phyloP scores from a whole-genome alignment of 345 rosid genomes.

The Salix exigua region DNA sequence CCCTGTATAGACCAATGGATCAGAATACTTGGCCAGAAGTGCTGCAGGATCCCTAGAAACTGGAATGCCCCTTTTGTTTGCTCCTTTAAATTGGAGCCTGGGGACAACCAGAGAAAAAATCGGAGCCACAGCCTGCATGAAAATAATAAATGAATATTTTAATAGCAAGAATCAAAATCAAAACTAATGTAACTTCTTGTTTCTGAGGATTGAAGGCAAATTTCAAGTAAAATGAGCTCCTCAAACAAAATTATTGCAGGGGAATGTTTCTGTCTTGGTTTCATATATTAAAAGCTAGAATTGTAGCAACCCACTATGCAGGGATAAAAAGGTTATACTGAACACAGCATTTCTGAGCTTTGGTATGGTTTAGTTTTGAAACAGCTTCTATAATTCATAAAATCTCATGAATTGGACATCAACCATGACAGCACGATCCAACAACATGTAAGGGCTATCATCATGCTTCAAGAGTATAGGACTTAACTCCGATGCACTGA shows the following conservation, averaged over 20 bases:
- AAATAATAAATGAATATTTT: not conserved
- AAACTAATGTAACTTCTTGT: not conserved
- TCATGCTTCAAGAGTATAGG: not conserved
- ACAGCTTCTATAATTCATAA: not conserved
- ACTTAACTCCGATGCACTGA: not conserved
- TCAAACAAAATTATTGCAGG: not conserved
- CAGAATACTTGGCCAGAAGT: constrained; percentile 77
- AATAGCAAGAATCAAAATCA: not conserved
- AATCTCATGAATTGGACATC: not conserved
- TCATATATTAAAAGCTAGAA: not conserved
- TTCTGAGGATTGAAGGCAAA: not conserved
- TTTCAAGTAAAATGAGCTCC: not conserved
- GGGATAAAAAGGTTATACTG: not conserved
- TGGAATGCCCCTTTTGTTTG: constrained; percentile 95
- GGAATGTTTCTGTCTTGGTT: not conserved
- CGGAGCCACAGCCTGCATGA: constrained; percentile 83
- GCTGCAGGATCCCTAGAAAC: constrained; percentile 95
- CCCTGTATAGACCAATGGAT: constrained; percentile 95
- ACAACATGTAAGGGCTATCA: not conserved
- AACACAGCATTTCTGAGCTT: not conserved
- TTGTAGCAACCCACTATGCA: not conserved
- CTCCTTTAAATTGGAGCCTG: constrained; percentile 89
- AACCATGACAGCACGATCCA: not conserved
- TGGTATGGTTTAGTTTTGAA: not conserved
- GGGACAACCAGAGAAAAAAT: constrained; percentile 78